Percentiles rank a stretch among this genome's conserved stretches.
These are phyloP conservation scores for Funneliformis caledonium DNA, from an alignment of 371 early-diverging fungal genomes.

Conservation along the genomic window DNA sequence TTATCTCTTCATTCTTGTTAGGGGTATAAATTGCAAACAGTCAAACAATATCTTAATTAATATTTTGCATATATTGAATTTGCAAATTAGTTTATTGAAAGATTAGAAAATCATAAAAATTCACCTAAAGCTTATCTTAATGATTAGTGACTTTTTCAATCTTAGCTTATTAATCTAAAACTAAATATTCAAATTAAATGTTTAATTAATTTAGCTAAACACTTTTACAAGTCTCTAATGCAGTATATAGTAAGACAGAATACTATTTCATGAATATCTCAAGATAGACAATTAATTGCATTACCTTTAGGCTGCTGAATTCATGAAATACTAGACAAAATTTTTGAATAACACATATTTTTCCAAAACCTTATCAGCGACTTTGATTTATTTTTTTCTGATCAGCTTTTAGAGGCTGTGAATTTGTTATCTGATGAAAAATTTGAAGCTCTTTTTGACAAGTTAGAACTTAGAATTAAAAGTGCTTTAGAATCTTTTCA, in stretches of 20 bases:
- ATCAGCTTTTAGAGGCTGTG: too few species aligned
- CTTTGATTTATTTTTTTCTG: too few species aligned
- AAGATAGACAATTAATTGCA: background rate
- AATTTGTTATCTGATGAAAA: too few species aligned
- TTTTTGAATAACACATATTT: too few species aligned
- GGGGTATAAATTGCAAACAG: background rate
- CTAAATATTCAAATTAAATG: conserved; percentile 23
- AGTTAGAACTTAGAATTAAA: background rate
- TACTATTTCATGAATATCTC: background rate
- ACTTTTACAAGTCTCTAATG: background rate
- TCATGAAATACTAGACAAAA: background rate
- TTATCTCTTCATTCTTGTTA: background rate
- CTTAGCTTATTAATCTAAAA: background rate
- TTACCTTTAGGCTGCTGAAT: background rate
- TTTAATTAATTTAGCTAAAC: conserved; percentile 4
- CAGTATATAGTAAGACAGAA: background rate
- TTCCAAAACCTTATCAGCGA: too few species aligned
- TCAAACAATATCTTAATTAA: too few species aligned
- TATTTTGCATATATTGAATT: too few species aligned
- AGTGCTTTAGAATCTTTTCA: background rate
- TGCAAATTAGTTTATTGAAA: conserved; percentile 6
- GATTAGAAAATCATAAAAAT: background rate
- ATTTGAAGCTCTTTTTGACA: background rate
- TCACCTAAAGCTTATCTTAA: background rate
- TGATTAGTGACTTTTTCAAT: conserved; percentile 2